Evolutionary conservation across 2,329 filamentous ascomycete genomes (phyloP), one percentile per base, ranked within the genome.

Genomic region (Fusarium sororula): DNA sequence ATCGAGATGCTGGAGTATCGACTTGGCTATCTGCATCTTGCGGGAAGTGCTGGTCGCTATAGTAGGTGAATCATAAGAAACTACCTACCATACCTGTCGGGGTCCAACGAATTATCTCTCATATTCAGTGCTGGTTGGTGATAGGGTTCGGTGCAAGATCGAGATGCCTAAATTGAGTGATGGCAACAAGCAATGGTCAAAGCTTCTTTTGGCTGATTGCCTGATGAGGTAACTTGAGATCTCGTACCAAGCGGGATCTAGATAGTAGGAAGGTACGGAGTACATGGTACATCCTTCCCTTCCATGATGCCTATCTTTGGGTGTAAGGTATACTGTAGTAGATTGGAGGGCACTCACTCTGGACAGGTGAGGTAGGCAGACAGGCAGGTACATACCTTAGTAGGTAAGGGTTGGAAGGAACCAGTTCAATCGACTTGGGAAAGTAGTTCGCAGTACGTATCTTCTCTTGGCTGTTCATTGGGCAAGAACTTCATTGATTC

Each of bases 211-310:
- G 30, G 26, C 30, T 24, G 26, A 28, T 72, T 74, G 39, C 71
- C 72, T 64, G 55, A 74, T 72, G 67, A 75, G 63, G 72, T 55
- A 75, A 72, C 47, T 69, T 54, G 59, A 67, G 63, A 74, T 74
- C 72, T 75, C 63, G 68, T 62, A 66, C 64, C 54, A 44, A 56
- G 59, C 56, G 72, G 68, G 71, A 74, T 74, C 71, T 74, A 68
- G 63, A 67, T 58, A 20, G 39, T n/a, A 41, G 39, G 39, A 44
- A 66, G 32, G 32, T 67, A 26, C 24, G 24, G 24, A 26, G 24
- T 26, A 67, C 35, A 17, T 9, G 15, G 22, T 32, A 44, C 37
- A 38, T 50, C 20, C 47, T 35, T 70, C 20, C 48, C 42, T 32
- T 59, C n/a, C 38, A 18, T 18, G 24, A 32, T 35, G 17, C 17